Evolutionary conservation across 163 green algal genomes (phyloP).

Genomic region (Scenedesmus sp.): DNA sequence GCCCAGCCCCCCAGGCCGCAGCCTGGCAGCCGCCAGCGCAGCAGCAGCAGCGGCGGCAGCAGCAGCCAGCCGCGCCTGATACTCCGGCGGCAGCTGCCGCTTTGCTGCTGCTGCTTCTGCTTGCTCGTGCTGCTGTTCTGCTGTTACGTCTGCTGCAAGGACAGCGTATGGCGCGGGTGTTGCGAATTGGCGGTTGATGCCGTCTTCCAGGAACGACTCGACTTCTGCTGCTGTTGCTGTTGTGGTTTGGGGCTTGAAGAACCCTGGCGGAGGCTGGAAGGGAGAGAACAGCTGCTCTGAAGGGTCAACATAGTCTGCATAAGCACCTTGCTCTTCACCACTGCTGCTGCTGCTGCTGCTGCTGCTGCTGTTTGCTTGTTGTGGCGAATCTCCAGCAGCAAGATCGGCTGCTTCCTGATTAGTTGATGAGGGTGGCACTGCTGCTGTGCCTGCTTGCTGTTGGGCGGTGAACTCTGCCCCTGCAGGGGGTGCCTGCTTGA

Average conservation of each 20-base stretch:
- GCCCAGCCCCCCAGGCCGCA: conserved; percentile 5
- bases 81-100: conserved; percentile 29
- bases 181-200: conserved; percentile 19
- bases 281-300: conserved; percentile 9
- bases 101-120: background rate
- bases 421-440: background rate
- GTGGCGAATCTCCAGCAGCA: background rate
- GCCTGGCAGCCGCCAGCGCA: conserved; percentile 27
- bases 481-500: conserved; percentile 2
- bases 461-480: background rate
- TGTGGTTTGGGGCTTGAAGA: conserved; percentile 10
- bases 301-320: background rate
- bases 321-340: background rate
- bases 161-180: background rate
- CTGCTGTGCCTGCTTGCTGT: conserved; percentile 1
- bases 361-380: background rate
- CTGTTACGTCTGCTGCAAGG: background rate
- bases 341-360: background rate
- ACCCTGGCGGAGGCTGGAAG: background rate
- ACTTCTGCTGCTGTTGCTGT: background rate
- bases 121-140: background rate
- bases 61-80: background rate
- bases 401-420: background rate
- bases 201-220: background rate
- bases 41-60: background rate